A percentile compares a stretch with the other conserved stretches of the same genome.
Conservation (phyloP, 495 filamentous ascomycete genomes). For the Parathielavia appendiculata region DNA sequence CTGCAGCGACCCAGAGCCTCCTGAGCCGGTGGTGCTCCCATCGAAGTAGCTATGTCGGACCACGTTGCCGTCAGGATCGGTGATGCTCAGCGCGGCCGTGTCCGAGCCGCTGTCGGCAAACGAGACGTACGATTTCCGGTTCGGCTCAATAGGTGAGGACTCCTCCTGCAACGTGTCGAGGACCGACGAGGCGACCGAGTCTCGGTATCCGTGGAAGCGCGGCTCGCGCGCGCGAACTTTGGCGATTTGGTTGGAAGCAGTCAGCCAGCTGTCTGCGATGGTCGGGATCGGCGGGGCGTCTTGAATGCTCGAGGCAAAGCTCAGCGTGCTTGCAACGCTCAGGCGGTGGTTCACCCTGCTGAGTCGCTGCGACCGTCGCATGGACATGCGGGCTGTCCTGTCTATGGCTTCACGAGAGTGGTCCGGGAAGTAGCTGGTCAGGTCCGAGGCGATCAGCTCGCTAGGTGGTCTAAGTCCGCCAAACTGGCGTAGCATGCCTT, state of each 20-base stretch:
- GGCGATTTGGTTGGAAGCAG: constrained; percentile 49
- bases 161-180: constrained; percentile 88
- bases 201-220: constrained; percentile 57
- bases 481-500: constrained; percentile 58
- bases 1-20: constrained; percentile 52
- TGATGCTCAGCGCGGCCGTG: constrained; percentile 56
- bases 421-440: constrained; percentile 95
- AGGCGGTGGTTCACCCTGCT: constrained; percentile 88
- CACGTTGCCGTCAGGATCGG: constrained; percentile 67
- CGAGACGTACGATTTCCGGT: constrained; percentile 93
- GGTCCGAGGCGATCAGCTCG: constrained; percentile 93
- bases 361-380: constrained; percentile 80
- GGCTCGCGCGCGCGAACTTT: constrained; percentile 44
- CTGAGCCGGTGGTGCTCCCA: constrained; percentile 65
- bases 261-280: constrained; percentile 90
- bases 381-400: constrained; percentile 83
- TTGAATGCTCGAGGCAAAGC: constrained; percentile 82
- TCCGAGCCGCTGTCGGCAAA: constrained; percentile 76
- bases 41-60: constrained; percentile 76
- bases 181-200: constrained; percentile 80
- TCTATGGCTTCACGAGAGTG: constrained; percentile 90
- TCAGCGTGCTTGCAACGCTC: constrained; percentile 89
- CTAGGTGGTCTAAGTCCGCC: constrained; percentile 89
- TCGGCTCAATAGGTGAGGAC: constrained; percentile 71
- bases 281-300: constrained; percentile 92